Evolutionary conservation across 805 yeast species (phyloP).

Genomic region (Metschnikowia hibisci): DNA sequence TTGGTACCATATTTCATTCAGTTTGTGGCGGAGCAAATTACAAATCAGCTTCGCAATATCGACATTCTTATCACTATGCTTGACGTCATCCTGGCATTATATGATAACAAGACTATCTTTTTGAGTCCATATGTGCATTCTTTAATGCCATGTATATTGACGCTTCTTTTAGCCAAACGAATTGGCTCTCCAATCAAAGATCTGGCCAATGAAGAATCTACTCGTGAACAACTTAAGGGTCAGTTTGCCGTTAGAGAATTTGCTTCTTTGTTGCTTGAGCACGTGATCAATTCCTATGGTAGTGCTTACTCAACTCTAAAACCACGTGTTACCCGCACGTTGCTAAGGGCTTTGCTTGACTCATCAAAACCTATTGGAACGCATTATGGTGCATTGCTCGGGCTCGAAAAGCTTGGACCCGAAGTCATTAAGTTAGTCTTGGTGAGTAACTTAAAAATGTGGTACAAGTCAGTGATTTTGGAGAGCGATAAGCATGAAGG

Average conservation of each 20-base stretch:
- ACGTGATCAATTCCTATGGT: constrained; percentile 76
- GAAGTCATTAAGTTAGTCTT: constrained; percentile 84
- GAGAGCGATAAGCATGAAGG: constrained; percentile 34
- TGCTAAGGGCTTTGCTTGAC: constrained; percentile 86
- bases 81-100: constrained; percentile 79
- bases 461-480: constrained; percentile 63
- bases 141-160: constrained; percentile 91
- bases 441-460: constrained; percentile 76
- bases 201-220: constrained; percentile 27
- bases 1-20: constrained; percentile 94
- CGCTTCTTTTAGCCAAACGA: constrained; percentile 82
- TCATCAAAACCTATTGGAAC: constrained; percentile 81
- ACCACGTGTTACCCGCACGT: constrained; percentile 90
- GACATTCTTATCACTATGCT: constrained; percentile 75
- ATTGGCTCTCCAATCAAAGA: constrained; percentile 56
- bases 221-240: constrained; percentile 26
- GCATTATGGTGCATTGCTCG: constrained; percentile 86
- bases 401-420: constrained; percentile 76
- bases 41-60: constrained; percentile 75
- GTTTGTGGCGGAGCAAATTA: constrained; percentile 91
- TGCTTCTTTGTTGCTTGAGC: constrained; percentile 77
- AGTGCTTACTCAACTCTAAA: constrained; percentile 82
- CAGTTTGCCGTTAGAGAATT: constrained; percentile 74
- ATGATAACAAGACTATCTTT: constrained; percentile 79
- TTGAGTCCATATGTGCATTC: constrained; percentile 96